Evolutionary conservation across 441 rosid genomes (phyloP), one percentile per base, ranked within the genome.

Genomic region (Corymbia calophylla): DNA sequence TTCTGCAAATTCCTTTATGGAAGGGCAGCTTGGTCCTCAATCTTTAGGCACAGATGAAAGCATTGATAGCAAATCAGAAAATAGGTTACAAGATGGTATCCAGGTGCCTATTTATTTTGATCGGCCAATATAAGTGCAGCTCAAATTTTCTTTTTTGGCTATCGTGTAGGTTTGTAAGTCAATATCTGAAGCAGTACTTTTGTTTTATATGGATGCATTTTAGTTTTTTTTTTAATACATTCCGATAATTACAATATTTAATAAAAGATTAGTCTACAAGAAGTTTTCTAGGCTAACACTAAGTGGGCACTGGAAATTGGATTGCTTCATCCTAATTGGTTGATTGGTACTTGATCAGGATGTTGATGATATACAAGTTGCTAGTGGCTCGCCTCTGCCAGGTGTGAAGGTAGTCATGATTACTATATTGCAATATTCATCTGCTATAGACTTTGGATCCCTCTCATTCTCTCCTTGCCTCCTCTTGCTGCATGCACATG

Each of bases 301-400:
- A 16, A 80, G 53, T 53, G 25, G 31, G 31, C 53, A 7, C 31
- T 44, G n/a, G n/a, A n/a, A 21, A 58, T 70, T 44, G 89, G 66
- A 29, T 80, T 90, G 89, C 73, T n/a, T 86, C 90, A 81, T 87
- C 62, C 77, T 87, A 86, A 89, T 70, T 85, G 70, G 90, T 89
- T 60, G 87, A 64, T 15, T 88, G 89, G 86, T 90, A 86, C 89
- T 89, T 95, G 92, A 86, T 87, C 95, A 98, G 99, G 98, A 91
- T 53, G 91, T 56, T 87, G 95, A 94, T 44, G 92, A 93, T 66
- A 35, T 94, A 89, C 94, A 96, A 94, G 94, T 98, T 86, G 92
- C 96, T 88, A 95, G 94, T 18, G 99, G 99, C 62, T 97, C 98
- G 87, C 99, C 99, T 91, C 95, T 98, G 89, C 99, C 99, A 89